Percentiles rank a stretch among this genome's conserved stretches.
phyloP scores from a whole-genome alignment of 2,329 filamentous ascomycete species.

The Sporothrix dimorphospora region DNA sequence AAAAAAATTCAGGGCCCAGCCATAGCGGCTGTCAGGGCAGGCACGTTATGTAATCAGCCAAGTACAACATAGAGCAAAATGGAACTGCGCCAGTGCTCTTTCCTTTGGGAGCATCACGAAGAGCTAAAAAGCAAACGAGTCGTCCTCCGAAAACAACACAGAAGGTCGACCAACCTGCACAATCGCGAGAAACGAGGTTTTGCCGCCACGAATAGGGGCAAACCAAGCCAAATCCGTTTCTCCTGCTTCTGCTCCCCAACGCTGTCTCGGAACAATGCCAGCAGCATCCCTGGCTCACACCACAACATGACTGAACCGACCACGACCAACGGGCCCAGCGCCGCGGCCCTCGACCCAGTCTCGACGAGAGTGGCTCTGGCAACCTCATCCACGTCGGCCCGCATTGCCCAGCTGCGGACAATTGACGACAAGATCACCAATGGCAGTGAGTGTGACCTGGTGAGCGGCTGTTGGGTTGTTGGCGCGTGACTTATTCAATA shows the following conservation, averaged over 20 bases:
- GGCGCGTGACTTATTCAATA: background rate
- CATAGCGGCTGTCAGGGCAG: constrained; percentile 1
- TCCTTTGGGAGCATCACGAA: constrained; percentile 7
- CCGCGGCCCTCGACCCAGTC: constrained; percentile 30
- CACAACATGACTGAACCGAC: constrained; percentile 55
- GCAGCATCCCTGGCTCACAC: constrained; percentile 30
- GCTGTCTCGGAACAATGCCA: constrained; percentile 31
- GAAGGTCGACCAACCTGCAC: constrained; percentile 12
- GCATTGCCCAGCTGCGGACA: constrained; percentile 57
- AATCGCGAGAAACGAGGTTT: constrained; percentile 27
- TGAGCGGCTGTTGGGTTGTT: background rate
- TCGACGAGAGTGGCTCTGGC: constrained; percentile 49
- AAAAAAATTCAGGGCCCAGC: constrained; percentile 15
- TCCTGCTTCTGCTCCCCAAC: constrained; percentile 21
- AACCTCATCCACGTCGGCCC: constrained; percentile 63
- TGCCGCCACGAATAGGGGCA: constrained; percentile 29
- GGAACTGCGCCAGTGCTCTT: constrained; percentile 2
- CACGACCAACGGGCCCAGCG: constrained; percentile 45
- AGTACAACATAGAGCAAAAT: constrained; percentile 13
- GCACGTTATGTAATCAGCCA: constrained; percentile 13
- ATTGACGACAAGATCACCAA: constrained; percentile 61
- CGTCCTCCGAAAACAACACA: constrained; percentile 11
- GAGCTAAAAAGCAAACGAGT: constrained; percentile 17
- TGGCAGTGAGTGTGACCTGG: constrained; percentile 50
- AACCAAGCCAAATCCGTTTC: constrained; percentile 26